These are phyloP conservation scores for Artemisia annua DNA, from an alignment of 129 eudicot genomes.

Conservation along the genomic window DNA sequence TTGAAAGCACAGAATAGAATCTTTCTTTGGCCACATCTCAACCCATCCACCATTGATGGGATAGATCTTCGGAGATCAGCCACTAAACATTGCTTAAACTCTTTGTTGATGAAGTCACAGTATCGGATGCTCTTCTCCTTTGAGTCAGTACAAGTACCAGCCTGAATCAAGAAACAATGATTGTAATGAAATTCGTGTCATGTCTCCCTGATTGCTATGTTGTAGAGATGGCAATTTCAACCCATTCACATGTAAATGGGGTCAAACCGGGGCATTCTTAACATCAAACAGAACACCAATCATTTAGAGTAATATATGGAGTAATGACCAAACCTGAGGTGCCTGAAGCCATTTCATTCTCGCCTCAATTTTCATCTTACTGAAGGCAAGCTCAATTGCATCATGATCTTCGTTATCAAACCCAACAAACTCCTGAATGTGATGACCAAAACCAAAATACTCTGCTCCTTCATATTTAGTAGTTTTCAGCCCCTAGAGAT, in stretches of 20 bases:
- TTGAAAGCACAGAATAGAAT: conserved; percentile 85
- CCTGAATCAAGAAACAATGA: conserved; percentile 41
- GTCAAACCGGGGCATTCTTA: neutral
- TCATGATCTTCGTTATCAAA: no score
- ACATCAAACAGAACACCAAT: neutral
- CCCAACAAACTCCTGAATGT: no score
- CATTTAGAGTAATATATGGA: no score
- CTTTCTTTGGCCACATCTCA: conserved; percentile 92
- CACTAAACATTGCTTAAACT: conserved; percentile 70
- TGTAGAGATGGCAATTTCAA: neutral
- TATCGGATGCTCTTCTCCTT: conserved; percentile 63
- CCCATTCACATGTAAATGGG: neutral
- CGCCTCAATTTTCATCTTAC: conserved; percentile 35
- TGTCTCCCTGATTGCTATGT: neutral
- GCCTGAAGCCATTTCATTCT: conserved; percentile 91
- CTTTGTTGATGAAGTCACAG: conserved; percentile 90
- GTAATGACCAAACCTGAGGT: conserved; percentile 69
- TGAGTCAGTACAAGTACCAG: conserved; percentile 74
- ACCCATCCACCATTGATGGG: conserved; percentile 88
- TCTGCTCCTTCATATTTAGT: no score
- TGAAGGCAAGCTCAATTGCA: no score
- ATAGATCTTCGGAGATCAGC: conserved; percentile 93
- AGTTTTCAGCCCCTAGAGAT: no score
- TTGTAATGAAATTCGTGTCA: neutral
- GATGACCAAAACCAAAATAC: no score